Evolutionary conservation across 2,329 filamentous ascomycete species (phyloP).

Genomic region (Alternaria rosae): DNA sequence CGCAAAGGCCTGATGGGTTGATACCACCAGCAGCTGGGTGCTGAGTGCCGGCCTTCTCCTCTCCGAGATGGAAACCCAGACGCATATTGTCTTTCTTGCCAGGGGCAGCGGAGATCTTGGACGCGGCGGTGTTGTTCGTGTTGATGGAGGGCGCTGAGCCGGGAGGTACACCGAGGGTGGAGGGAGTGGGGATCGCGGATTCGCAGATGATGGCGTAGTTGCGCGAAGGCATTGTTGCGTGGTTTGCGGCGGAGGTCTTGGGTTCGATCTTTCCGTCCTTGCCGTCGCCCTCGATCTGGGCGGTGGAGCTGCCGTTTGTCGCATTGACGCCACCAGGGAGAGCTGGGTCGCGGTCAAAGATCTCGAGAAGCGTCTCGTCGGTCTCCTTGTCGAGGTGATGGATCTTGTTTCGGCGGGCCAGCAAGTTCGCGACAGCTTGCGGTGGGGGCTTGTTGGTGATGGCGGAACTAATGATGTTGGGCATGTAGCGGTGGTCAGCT

Average conservation of each 20-base stretch:
- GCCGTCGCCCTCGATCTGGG: slow-evolving; percentile 22
- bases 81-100: slow-evolving; percentile 66
- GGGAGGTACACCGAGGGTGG: slow-evolving; percentile 19
- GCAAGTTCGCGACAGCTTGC: slow-evolving; percentile 68
- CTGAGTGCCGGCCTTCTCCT: slow-evolving; percentile 76
- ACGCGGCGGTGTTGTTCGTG: slow-evolving; percentile 38
- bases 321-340: slow-evolving; percentile 34
- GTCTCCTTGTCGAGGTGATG: slow-evolving; percentile 69
- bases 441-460: slow-evolving; percentile 74
- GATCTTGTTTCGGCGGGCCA: slow-evolving; percentile 70
- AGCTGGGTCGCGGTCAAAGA: slow-evolving; percentile 68
- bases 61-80: slow-evolving; percentile 75
- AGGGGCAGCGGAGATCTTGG: slow-evolving; percentile 34
- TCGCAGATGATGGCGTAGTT: slow-evolving; percentile 72
- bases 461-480: slow-evolving; percentile 69
- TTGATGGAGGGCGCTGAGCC: slow-evolving; percentile 28
- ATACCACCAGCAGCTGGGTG: slow-evolving; percentile 72
- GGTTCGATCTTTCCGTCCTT: slow-evolving; percentile 39
- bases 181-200: slow-evolving; percentile 42
- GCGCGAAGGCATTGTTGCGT: slow-evolving; percentile 80
- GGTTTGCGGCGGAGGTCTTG: slow-evolving; percentile 76
- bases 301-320: slow-evolving; percentile 28
- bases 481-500: slow-evolving; percentile 68
- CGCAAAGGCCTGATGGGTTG: slow-evolving; percentile 52
- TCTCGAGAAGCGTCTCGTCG: slow-evolving; percentile 68